Base-by-base conservation (phyloP, 768 basidiomycete species). In the Tricholoma hemisulphureum region DNA sequence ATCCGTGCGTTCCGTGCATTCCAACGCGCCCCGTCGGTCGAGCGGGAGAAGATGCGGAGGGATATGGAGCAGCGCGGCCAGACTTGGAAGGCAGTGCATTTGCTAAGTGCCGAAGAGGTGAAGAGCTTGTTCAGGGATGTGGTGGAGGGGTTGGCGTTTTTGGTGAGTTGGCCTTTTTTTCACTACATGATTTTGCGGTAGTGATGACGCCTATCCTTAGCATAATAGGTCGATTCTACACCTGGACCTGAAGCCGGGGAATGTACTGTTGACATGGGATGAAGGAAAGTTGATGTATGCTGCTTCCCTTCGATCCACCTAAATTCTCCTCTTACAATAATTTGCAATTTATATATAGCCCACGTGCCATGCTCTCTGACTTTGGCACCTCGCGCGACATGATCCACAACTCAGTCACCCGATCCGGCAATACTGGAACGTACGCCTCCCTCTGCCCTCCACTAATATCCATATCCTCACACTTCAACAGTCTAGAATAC, bases 361-460 rank as follows among this genome's bases (percentile, higher is more conserved):
- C 95, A 3, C 83, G 92, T 65, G 95, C 93, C 1, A 93, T 98
- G 91, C 77, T 98, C 16, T 93, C 93, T 2, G 95, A 98, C 65
- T 98, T 98, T 71, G 95, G 95, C 16, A 96, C 95, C 0, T 94
- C 92, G 23, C 86, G 92, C 50, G 94, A 96, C 65, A 93, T 93
- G 89, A 77, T 95, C 16, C 81, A 86, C 50, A 81, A 85, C 6
- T 78, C 83, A 14, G 75, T 84, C 11, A 73, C 79, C 14, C 83
- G 95, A 21, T 90, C 91, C 2, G 95, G 95, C n/a, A 93, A 95
- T 65, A 97, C 95, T 9, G 95, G 95, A 66, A 98, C 95, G 84
- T 91, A 65, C 68, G 90, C 3, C n/a, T 32, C 55, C n/a, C n/a
- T 26, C n/a, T 24, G 14, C 24, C 41, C 7, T 32, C 32, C 28